A percentile compares a stretch with the other conserved stretches of the same genome.
Evolutionary conservation across 768 basidiomycete species (phyloP).

Genomic region (Rhizopogon rudus): DNA sequence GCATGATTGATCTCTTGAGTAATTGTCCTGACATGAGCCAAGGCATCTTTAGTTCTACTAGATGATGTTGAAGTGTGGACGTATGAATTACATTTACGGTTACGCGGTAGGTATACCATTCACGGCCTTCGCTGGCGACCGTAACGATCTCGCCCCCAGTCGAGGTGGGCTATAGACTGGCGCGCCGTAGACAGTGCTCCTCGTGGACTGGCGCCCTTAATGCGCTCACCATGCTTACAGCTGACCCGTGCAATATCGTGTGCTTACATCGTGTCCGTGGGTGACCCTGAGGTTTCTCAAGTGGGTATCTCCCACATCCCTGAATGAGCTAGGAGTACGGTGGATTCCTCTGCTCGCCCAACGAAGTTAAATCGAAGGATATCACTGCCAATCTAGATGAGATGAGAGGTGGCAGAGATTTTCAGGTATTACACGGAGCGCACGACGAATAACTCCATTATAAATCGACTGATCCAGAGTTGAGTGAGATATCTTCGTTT

Average conservation of each 20-base stretch:
- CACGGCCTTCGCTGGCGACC: no score
- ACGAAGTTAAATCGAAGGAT: constrained; percentile 65
- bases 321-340: constrained; percentile 98
- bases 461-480: constrained; percentile 87
- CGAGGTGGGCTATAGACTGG: no score
- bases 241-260: constrained; percentile 85
- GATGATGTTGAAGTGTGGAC: no score
- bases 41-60: no score
- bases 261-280: constrained; percentile 89
- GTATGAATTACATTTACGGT: no score
- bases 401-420: constrained; percentile 92
- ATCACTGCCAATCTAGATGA: constrained; percentile 94
- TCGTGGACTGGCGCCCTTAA: constrained; percentile 65
- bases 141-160: no score
- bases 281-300: constrained; percentile 88
- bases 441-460: constrained; percentile 97
- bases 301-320: constrained; percentile 70
- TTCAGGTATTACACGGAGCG: constrained; percentile 97
- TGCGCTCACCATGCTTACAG: constrained; percentile 65
- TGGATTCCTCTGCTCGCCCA: constrained; percentile 79
- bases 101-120: no score
- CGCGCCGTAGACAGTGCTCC: constrained; percentile 77
- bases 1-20: no score
- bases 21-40: no score
- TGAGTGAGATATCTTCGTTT: constrained; percentile 32